Evolutionary conservation across 495 filamentous ascomycete genomes (phyloP), one percentile per base, ranked within the genome.

Genomic region (Trichoderma orchidacearum): DNA sequence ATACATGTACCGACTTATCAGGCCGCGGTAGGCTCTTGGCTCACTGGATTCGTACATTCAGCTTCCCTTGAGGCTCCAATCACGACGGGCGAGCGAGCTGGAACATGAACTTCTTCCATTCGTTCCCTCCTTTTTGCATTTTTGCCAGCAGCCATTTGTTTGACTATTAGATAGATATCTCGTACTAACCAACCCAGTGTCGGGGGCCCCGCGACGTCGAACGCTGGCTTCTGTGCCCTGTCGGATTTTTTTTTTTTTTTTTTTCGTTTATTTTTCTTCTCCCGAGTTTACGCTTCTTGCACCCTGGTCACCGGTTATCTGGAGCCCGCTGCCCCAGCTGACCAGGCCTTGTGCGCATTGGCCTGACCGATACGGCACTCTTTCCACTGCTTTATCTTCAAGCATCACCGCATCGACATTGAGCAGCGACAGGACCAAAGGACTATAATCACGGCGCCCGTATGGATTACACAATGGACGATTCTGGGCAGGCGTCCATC

Each of bases 401-500:
- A 25, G 25, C 2, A 48, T 9, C 41, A 25, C 11, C 3, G 21
- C 21, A 25, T n/a, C n/a, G n/a, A 27, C 41, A 9, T 13, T 48
- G 18, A 13, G 18, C 27, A 8, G 41, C 11, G 9, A 36, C 9
- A 36, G n/a, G n/a, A n/a, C n/a, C n/a, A n/a, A n/a, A n/a, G n/a
- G n/a, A n/a, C n/a, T n/a, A n/a, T n/a, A n/a, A n/a, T n/a, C n/a
- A n/a, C n/a, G n/a, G n/a, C n/a, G n/a, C n/a, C n/a, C n/a, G n/a
- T n/a, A n/a, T n/a, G n/a, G n/a, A 5, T 18, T 23, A 17, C 12
- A 48, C 21, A 18, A 48, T 48, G 41, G 41, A 7, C 21, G 51
- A 32, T 28, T 15, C 51, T 11, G 51, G 51, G 12, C 53, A 55
- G 31, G 35, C 53, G 32, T 55, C 53, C 53, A 55, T 96, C 65